A percentile compares a stretch with the other conserved stretches of the same genome.
These are phyloP conservation scores for Selenicereus undatus DNA, from an alignment of 148 eudicot genomes.

Conservation along the genomic window DNA sequence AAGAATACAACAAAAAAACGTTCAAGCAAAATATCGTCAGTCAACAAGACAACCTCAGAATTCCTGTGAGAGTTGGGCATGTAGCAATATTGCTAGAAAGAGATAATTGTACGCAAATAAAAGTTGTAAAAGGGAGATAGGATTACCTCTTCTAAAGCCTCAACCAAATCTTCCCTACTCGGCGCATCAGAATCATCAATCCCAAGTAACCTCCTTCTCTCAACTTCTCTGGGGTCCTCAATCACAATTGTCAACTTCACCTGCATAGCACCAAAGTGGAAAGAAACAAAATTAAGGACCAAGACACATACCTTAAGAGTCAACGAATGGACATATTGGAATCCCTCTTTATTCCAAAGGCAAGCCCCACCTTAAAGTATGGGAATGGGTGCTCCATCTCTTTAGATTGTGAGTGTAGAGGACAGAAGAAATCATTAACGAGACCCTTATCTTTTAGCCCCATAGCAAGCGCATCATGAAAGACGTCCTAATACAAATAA, in stretches of 20 bases:
- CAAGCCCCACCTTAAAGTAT: no score
- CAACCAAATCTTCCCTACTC: slow-evolving; percentile 79
- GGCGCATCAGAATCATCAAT: slow-evolving; percentile 89
- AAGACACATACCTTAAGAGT: neutral
- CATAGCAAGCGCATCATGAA: no score
- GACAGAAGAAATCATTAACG: no score
- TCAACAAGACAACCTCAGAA: neutral
- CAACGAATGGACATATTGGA: no score
- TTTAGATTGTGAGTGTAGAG: no score
- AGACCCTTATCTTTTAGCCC: no score
- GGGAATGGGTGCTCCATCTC: no score
- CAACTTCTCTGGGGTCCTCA: slow-evolving; percentile 92
- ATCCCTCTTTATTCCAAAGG: no score
- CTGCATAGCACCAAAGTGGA: slow-evolving; percentile 27
- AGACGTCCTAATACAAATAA: no score
- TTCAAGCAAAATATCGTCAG: neutral
- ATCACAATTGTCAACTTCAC: slow-evolving; percentile 84
- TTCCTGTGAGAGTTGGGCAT: neutral
- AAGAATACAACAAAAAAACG: neutral
- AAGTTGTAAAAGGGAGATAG: neutral
- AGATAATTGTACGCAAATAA: neutral
- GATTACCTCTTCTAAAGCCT: slow-evolving; percentile 76
- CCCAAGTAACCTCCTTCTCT: slow-evolving; percentile 78
- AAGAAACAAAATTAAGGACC: neutral
- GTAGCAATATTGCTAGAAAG: neutral